Percentiles rank a stretch among this genome's conserved stretches.
Evolutionary conservation across 192 early-diverging fungal genomes (phyloP).

Genomic region (Coemansia aciculifera): DNA sequence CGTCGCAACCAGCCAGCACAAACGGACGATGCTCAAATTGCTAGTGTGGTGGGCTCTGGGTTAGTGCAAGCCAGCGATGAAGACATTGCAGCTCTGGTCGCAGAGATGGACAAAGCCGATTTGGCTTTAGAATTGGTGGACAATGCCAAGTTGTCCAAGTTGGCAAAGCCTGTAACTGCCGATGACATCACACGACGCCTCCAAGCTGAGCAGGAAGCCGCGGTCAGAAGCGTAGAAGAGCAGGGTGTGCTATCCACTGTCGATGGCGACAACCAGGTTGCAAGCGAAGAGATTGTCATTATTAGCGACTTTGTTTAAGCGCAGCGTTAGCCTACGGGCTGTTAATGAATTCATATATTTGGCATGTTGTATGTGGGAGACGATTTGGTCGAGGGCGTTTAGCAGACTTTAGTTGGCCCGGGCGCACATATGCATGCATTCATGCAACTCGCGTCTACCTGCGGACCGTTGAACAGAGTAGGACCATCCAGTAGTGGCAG

Average conservation of each 20-base stretch:
- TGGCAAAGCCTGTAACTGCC: slow-evolving; percentile 27
- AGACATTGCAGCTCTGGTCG: slow-evolving; percentile 47
- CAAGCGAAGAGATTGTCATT: slow-evolving; percentile 33
- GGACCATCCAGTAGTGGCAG: neutral
- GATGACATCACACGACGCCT: slow-evolving; percentile 48
- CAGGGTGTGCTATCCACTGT: slow-evolving; percentile 1
- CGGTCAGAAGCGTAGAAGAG: slow-evolving; percentile 9
- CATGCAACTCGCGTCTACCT: neutral
- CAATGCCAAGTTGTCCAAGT: neutral
- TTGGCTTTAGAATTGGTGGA: slow-evolving; percentile 3
- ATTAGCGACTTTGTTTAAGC: slow-evolving; percentile 9
- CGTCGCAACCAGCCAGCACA: slow-evolving; percentile 11
- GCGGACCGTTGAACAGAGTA: neutral
- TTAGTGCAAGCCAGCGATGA: slow-evolving; percentile 43
- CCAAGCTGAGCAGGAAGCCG: slow-evolving; percentile 39
- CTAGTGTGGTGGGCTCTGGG: neutral
- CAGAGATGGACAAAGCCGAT: slow-evolving; percentile 24
- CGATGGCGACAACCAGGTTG: neutral
- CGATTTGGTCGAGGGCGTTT: too few species aligned
- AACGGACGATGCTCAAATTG: neutral
- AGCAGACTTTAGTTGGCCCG: too few species aligned
- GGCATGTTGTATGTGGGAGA: neutral
- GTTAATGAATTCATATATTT: neutral
- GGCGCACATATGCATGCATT: neutral
- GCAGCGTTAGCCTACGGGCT: neutral